Base-by-base conservation (phyloP, 2,329 filamentous ascomycete genomes). In the Epicoccum nigrum region DNA sequence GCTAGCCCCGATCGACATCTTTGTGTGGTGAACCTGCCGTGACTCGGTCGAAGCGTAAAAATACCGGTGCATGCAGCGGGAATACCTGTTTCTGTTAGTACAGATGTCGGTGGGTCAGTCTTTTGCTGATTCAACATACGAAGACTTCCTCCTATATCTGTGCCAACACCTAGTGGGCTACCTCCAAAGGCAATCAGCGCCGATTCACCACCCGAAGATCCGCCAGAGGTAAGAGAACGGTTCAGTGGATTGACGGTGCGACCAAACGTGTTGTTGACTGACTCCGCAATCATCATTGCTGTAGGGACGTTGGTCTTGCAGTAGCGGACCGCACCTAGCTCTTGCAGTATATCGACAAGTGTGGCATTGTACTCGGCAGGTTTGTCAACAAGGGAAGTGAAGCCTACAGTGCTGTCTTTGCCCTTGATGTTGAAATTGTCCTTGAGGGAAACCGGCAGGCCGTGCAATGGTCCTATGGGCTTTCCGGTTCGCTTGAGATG, bases 241-340 rank as follows among this genome's bases (percentile, higher is more conserved):
- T 87, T 86, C 6, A 74, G 71, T 0, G 87, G 86, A 63, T 87
- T 87, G 17, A 83, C 66, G 0, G 84, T 86, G 11, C 84, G 77
- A 7, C 86, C 86, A 59, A 85, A 84, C 2, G 83, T 76, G 58
- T 87, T 86, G 71, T 88, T 88, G 13, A 86, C 82, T 1, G 79
- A 82, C 65, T 88, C 86, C 11, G 84, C 81, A 43, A 87, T 86
- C 85, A 89, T 87, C 79, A 87, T 85, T 11, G 84, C 83, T 1
- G 83, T 86, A 0, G 87, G 86, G 2, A 89, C 76, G 59, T 88
- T 89, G 0, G 87, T 89, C 71, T 89, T 89, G 58, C 83, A 80
- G 58, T 89, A 87, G n/a, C 87, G 72, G 0, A 90, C 78, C 1
- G 86, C 86, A 1, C 87, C 87, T 0, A 84, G 76, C 15, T 77